Conservation (phyloP, 2,329 filamentous ascomycete genomes). For the Aureobasidium pullulans region DNA sequence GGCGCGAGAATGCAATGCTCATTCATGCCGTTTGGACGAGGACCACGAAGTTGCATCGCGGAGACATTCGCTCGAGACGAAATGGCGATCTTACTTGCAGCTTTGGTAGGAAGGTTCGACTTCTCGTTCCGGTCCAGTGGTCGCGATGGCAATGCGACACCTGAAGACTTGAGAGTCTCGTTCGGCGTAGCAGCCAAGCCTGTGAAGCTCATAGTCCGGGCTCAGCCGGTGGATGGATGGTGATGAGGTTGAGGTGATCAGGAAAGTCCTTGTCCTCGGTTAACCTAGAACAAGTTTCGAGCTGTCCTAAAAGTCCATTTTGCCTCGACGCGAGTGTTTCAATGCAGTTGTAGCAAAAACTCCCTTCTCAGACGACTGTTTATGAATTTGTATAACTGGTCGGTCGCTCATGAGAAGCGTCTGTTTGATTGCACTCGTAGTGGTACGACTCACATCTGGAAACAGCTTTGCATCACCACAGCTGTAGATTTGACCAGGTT, state of each 20-base stretch:
- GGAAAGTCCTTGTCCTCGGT: background rate
- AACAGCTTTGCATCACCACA: too few species aligned
- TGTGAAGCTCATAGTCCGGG: background rate
- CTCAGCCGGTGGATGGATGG: conserved; percentile 1
- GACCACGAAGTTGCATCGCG: conserved; percentile 6
- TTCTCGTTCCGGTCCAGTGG: conserved; percentile 4
- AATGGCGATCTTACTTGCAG: conserved; percentile 4
- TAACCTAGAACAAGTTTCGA: background rate
- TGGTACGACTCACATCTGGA: too few species aligned
- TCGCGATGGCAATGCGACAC: background rate
- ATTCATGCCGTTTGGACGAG: conserved; percentile 8
- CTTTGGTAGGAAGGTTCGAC: background rate
- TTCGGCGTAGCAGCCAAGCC: conserved; percentile 1
- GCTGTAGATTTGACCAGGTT: too few species aligned
- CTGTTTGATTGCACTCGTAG: too few species aligned
- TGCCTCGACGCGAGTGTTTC: too few species aligned
- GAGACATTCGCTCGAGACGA: conserved; percentile 4
- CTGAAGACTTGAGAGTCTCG: background rate
- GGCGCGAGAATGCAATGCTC: conserved; percentile 9
- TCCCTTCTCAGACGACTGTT: too few species aligned
- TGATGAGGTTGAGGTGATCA: background rate
- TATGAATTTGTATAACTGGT: too few species aligned
- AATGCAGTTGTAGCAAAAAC: too few species aligned
- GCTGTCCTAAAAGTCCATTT: too few species aligned
- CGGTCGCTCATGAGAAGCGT: too few species aligned